Base-by-base conservation (phyloP, 2,329 filamentous ascomycete genomes). In the Rutstroemia sp. region DNA sequence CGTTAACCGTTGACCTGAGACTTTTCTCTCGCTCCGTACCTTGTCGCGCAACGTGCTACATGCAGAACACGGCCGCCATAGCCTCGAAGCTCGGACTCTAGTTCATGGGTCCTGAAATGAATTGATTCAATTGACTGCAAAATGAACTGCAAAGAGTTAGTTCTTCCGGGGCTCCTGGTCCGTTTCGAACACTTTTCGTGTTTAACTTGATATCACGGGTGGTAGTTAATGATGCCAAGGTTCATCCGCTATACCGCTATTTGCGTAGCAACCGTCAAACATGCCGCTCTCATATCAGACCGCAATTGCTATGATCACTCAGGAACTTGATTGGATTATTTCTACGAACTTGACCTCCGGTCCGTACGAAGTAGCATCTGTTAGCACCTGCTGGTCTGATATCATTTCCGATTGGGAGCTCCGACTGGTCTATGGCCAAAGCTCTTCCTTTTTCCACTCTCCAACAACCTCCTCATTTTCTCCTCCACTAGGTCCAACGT, bases 401-500 rank as follows among this genome's bases (percentile, higher is more conserved):
- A 45, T 23, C 42, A 41, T 25, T 23, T 46, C 21, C 38, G 16
- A 27, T 23, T 7, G 19, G 38, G 25, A 54, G 37, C 37, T 53
- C 34, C 37, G 25, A 41, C 14, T 17, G n/a, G 25, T 27, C 48
- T 50, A 67, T 23, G 68, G 68, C 68, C 68, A 70, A 21, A 67
- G 57, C 57, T 72, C 70, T 57, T 68, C 64, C 46, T 63, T 66
- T 54, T 62, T 69, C 83, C 82, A 86, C 48, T 80, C 68, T 59
- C 82, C 79, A 48, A 74, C 69, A 46, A 14, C 8, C 17, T 46
- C 42, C 9, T 46, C 42, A 60, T 74, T 72, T 46, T 73, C 75
- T 79, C 80, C 86, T 54, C 70, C 71, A 34, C 72, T 72, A 48
- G 70, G 72, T 44, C 75, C 72, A 48, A 78, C 73, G 66, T 79